phyloP scores from a whole-genome alignment of 2,329 filamentous ascomycete species.

The Pseudogymnoascus sp. region DNA sequence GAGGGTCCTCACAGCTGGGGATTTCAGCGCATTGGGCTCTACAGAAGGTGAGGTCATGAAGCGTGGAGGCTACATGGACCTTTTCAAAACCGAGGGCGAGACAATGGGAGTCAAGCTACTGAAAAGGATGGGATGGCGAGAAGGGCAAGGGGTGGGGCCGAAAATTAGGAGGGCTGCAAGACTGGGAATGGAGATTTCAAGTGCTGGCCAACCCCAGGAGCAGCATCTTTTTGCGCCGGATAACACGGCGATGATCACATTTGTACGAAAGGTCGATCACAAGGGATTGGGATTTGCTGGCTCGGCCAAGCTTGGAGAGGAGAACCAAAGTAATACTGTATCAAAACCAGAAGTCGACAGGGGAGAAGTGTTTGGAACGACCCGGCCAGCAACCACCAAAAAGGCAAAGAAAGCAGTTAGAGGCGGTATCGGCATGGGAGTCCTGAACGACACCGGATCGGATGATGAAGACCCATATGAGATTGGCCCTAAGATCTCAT shows the following conservation, averaged over 20 bases:
- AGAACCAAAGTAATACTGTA: conserved; percentile 11
- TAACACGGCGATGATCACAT: conserved; percentile 61
- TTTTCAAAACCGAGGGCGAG: conserved; percentile 66
- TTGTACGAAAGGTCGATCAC: conserved; percentile 57
- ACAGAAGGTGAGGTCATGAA: conserved; percentile 47
- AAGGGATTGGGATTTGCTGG: conserved; percentile 64
- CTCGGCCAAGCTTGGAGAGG: conserved; percentile 43
- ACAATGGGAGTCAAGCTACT: conserved; percentile 82
- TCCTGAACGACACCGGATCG: conserved; percentile 87
- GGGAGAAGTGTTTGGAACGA: conserved; percentile 33
- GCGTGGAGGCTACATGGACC: conserved; percentile 53
- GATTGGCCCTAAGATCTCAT: conserved; percentile 82
- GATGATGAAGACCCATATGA: conserved; percentile 94
- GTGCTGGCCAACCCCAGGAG: conserved; percentile 34
- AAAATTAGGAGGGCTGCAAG: conserved; percentile 70
- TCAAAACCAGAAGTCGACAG: conserved; percentile 25
- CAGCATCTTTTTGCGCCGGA: conserved; percentile 79
- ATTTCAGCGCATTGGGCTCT: conserved; percentile 69
- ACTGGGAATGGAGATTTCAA: conserved; percentile 42
- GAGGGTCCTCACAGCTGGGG: conserved; percentile 62
- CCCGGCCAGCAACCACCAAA: conserved; percentile 25
- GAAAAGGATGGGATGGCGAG: conserved; percentile 91
- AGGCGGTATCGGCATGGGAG: conserved; percentile 75
- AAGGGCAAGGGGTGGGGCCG: conserved; percentile 86
- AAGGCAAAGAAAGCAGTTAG: conserved; percentile 46